These are phyloP conservation scores for Kazachstania kunashirensis DNA, from an alignment of 805 yeast species.

Conservation along the genomic window DNA sequence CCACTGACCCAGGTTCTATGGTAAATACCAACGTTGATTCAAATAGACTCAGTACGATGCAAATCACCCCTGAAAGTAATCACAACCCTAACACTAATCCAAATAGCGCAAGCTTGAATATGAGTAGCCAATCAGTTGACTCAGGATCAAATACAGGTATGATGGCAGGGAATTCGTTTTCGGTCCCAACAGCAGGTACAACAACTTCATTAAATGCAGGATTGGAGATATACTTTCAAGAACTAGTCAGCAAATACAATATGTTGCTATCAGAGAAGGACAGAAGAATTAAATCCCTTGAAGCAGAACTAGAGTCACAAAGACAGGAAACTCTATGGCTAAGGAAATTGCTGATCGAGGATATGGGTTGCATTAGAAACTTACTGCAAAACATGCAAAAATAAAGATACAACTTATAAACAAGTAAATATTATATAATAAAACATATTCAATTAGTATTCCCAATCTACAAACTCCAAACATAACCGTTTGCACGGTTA, in stretches of 20 bases:
- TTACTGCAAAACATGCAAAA: slow-evolving; percentile 8
- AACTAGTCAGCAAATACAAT: slow-evolving; percentile 8
- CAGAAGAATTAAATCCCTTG: slow-evolving; percentile 12
- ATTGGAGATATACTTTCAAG: slow-evolving; percentile 3
- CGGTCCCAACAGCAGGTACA: neutral
- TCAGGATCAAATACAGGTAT: neutral
- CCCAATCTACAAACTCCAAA: too few relatives aligned
- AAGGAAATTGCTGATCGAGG: slow-evolving; percentile 19
- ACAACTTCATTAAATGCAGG: neutral
- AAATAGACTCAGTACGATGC: neutral
- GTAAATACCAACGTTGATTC: neutral
- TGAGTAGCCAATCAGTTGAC: neutral
- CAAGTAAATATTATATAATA: neutral
- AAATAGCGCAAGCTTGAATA: neutral
- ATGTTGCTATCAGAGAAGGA: slow-evolving; percentile 16
- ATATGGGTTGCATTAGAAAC: slow-evolving; percentile 18
- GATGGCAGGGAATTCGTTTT: neutral
- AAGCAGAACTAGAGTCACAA: slow-evolving; percentile 15
- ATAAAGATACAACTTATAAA: too few relatives aligned
- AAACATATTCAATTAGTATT: neutral
- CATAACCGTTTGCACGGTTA: too few relatives aligned
- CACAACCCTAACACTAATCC: neutral
- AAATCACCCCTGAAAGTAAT: neutral
- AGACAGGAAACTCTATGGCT: slow-evolving; percentile 18
- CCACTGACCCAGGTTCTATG: neutral